A percentile compares a stretch with the other conserved stretches of the same genome.
phyloP scores from a whole-genome alignment of 2,329 filamentous ascomycete species.

The Colletotrichum higginsianum region DNA sequence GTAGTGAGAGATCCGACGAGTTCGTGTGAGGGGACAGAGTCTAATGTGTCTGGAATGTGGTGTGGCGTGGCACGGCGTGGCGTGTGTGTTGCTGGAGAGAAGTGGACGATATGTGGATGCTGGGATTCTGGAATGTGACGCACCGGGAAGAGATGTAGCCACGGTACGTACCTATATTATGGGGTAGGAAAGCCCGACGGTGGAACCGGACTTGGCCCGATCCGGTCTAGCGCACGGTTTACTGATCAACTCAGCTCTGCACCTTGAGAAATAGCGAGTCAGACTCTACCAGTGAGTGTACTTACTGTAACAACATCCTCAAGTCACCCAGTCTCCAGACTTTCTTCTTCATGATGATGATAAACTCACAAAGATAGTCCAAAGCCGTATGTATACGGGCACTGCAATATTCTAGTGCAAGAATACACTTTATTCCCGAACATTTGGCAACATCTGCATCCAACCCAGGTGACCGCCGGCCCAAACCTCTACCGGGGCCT shows the following conservation, averaged over 20 bases:
- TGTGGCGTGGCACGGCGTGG: not conserved
- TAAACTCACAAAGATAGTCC: no score
- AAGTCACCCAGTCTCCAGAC: no score
- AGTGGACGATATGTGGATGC: not conserved
- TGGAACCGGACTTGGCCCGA: conserved; percentile 23
- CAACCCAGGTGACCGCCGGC: not conserved
- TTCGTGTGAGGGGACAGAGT: not conserved
- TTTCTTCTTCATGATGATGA: no score
- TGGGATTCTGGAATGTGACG: no score
- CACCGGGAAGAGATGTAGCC: no score
- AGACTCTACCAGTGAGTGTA: no score
- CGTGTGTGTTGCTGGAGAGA: conserved; percentile 4
- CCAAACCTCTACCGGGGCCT: not conserved
- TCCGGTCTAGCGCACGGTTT: conserved; percentile 30
- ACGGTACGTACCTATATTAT: not conserved
- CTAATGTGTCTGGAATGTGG: not conserved
- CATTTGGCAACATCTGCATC: not conserved
- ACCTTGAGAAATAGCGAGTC: conserved; percentile 10
- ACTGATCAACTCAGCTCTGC: not conserved
- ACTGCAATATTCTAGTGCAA: no score
- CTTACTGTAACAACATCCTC: no score
- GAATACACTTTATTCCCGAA: not conserved
- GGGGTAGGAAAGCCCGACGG: not conserved
- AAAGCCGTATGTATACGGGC: no score
- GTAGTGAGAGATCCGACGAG: not conserved